phyloP scores from a whole-genome alignment of 768 basidiomycete genomes.

The Rhodotorula diobovata region DNA sequence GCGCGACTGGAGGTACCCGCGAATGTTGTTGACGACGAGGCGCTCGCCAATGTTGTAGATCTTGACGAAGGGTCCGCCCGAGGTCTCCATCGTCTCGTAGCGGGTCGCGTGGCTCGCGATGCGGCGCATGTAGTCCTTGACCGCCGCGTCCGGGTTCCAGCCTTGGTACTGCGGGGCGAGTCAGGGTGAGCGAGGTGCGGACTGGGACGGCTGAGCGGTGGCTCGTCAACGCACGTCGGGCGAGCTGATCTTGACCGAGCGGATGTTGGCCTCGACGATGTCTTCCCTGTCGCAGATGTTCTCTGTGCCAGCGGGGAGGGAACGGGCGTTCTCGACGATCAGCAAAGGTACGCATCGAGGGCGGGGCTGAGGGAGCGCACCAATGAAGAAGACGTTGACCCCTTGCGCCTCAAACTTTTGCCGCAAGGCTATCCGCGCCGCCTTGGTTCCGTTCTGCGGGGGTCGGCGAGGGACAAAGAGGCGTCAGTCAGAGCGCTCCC shows the following conservation, averaged over 20 bases:
- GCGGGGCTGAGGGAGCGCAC: conserved; percentile 49
- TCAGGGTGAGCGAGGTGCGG: neutral
- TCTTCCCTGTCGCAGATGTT: conserved; percentile 85
- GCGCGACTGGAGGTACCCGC: conserved; percentile 84
- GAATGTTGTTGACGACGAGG: conserved; percentile 86
- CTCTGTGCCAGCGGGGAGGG: conserved; percentile 55
- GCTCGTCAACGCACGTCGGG: conserved; percentile 67
- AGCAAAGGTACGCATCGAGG: neutral
- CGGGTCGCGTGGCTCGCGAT: conserved; percentile 79
- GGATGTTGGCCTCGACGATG: conserved; percentile 83
- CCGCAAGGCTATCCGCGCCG: conserved; percentile 63
- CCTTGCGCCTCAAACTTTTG: conserved; percentile 80
- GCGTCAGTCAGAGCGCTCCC: neutral
- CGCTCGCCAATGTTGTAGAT: conserved; percentile 95
- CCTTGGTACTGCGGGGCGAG: conserved; percentile 65
- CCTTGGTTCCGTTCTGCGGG: conserved; percentile 62
- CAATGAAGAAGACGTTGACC: conserved; percentile 89
- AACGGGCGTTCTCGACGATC: too few relatives aligned
- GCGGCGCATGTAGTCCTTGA: conserved; percentile 84
- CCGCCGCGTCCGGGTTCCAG: conserved; percentile 88
- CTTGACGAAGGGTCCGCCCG: conserved; percentile 86
- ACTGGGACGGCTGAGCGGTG: neutral
- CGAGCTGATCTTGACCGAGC: conserved; percentile 95
- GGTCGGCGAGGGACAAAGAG: too few relatives aligned
- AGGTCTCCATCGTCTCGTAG: conserved; percentile 88